These are phyloP conservation scores for Pyricularia pennisetigena DNA, from an alignment of 2,329 filamentous ascomycete genomes.

Conservation along the genomic window DNA sequence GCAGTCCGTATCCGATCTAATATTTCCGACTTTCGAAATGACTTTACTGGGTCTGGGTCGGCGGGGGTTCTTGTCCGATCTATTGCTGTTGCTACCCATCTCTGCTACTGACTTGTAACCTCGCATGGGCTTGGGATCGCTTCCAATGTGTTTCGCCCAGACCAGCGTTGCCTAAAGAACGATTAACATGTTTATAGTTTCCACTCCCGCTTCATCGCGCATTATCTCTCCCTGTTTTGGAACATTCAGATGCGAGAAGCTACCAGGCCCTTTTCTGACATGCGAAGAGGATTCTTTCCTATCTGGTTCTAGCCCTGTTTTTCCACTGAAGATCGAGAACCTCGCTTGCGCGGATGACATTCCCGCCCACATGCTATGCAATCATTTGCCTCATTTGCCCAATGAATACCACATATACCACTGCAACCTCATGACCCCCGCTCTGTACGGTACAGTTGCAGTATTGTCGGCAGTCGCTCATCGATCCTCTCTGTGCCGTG, in stretches of 20 bases:
- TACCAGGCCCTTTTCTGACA: background rate
- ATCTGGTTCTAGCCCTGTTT: background rate
- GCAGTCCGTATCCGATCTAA: background rate
- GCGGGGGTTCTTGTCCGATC: background rate
- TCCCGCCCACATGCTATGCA: background rate
- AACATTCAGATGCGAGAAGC: background rate
- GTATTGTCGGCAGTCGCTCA: background rate
- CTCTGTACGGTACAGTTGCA: background rate
- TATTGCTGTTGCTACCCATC: background rate
- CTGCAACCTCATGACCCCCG: background rate
- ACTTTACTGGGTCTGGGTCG: background rate
- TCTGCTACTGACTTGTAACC: background rate
- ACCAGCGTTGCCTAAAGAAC: background rate
- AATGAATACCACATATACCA: background rate
- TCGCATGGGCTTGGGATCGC: background rate
- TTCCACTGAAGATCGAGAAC: background rate
- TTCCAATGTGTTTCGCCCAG: background rate
- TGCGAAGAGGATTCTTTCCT: background rate
- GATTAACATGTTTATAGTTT: background rate
- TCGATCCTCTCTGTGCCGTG: background rate
- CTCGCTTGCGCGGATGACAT: background rate
- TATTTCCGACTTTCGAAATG: background rate
- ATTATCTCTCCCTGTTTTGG: background rate
- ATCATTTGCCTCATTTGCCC: background rate
- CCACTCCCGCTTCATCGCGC: background rate